These are phyloP conservation scores for Lactarius hatsudake DNA, from an alignment of 768 basidiomycete genomes.

Conservation along the genomic window DNA sequence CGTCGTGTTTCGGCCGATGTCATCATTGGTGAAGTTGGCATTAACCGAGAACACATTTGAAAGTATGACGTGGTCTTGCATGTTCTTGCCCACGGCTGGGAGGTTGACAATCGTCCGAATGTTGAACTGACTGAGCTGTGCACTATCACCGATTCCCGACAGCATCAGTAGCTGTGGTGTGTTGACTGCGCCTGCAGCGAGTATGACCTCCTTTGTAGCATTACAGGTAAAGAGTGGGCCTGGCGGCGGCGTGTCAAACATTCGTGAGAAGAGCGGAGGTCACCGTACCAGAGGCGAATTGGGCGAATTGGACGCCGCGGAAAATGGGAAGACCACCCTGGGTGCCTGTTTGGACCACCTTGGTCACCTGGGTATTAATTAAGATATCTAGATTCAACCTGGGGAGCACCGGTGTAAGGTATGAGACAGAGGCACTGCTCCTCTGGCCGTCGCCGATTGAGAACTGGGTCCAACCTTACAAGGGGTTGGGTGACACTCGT, in stretches of 20 bases:
- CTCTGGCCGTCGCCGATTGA: neutral
- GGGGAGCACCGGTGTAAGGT: neutral
- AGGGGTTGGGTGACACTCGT: neutral
- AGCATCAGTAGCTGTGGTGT: conserved; percentile 31
- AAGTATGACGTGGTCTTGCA: conserved; percentile 31
- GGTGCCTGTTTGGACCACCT: conserved; percentile 6
- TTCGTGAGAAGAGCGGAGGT: neutral
- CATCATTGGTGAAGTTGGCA: conserved; percentile 16
- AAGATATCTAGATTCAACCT: neutral
- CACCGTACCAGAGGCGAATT: neutral
- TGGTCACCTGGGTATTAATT: conserved; percentile 1
- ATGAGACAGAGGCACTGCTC: neutral
- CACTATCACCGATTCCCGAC: conserved; percentile 33
- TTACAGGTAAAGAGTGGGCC: conserved; percentile 23
- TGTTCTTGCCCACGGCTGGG: conserved; percentile 34
- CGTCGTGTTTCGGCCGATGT: conserved; percentile 18
- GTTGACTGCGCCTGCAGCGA: conserved; percentile 23
- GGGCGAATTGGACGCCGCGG: neutral
- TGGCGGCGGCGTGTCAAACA: neutral
- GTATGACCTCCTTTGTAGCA: conserved; percentile 19
- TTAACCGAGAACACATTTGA: conserved; percentile 7
- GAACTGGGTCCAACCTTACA: neutral
- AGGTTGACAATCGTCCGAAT: conserved; percentile 29
- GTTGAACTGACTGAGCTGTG: conserved; percentile 26
- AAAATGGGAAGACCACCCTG: neutral